phyloP scores from a whole-genome alignment of 148 eudicot genomes.

The Persicaria tinctoria region DNA sequence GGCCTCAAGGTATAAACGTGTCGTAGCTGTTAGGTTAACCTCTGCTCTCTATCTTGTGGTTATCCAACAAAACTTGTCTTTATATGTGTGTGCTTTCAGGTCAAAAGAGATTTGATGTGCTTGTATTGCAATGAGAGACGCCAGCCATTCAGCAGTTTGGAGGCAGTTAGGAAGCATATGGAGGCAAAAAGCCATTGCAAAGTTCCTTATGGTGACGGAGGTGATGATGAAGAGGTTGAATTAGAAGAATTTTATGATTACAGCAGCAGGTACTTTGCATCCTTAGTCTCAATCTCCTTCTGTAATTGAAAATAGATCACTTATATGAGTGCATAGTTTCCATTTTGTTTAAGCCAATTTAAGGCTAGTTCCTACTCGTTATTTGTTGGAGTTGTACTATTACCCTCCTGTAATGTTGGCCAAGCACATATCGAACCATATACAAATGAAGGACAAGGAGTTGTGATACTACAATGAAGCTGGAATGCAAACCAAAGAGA shows the following conservation, averaged over 20 bases:
- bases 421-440: no score
- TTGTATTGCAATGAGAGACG: slow-evolving; percentile 88
- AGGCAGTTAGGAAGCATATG: slow-evolving; percentile 98
- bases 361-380: not conserved
- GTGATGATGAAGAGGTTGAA: slow-evolving; percentile 92
- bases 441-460: no score
- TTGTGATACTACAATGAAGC: no score
- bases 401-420: no score
- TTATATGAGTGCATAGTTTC: not conserved
- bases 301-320: not conserved
- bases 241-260: slow-evolving; percentile 89
- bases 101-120: slow-evolving; percentile 81
- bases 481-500: no score
- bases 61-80: not conserved
- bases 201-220: slow-evolving; percentile 95
- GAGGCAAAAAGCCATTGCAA: slow-evolving; percentile 94
- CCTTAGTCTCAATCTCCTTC: not conserved
- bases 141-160: slow-evolving; percentile 92
- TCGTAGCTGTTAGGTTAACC: not conserved
- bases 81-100: slow-evolving; percentile 32
- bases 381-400: not conserved
- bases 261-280: slow-evolving; percentile 64
- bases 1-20: slow-evolving; percentile 58
- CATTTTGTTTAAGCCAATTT: not conserved
- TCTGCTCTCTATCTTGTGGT: not conserved